Evolutionary conservation across 1,284 basidiomycete species (phyloP).

Genomic region (Earliella scabrosa): DNA sequence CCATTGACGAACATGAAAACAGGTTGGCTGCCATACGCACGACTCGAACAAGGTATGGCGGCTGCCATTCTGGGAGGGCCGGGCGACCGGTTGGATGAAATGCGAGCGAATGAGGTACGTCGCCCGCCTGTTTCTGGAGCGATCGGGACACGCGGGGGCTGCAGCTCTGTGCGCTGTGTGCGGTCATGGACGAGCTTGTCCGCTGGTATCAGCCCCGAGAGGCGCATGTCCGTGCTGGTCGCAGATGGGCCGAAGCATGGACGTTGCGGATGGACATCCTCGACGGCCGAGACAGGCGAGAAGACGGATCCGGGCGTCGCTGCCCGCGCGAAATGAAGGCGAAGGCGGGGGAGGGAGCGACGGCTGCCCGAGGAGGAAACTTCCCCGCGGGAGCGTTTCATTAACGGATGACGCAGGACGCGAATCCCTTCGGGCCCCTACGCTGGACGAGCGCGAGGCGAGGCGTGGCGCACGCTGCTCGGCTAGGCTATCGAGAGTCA

Average conservation of each 20-base stretch:
- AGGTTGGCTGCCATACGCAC: slow-evolving; percentile 11
- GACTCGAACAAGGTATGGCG: neutral
- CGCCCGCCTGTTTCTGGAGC: neutral
- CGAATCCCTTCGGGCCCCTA: neutral
- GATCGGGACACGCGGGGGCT: too few species aligned
- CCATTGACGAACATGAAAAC: slow-evolving; percentile 1
- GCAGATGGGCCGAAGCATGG: neutral
- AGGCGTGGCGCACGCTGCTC: neutral
- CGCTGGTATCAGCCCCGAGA: too few species aligned
- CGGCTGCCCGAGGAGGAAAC: neutral
- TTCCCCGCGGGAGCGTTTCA: neutral
- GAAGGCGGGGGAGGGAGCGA: neutral
- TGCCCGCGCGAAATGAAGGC: neutral
- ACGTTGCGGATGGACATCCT: slow-evolving; percentile 9
- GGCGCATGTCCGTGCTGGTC: neutral
- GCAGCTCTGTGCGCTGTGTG: too few species aligned
- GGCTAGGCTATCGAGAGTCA: slow-evolving; percentile 13
- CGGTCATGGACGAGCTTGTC: too few species aligned
- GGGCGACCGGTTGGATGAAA: neutral
- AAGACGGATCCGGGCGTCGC: slow-evolving; percentile 1
- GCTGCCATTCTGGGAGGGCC: neutral
- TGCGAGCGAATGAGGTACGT: neutral
- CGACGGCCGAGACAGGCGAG: neutral
- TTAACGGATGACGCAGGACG: neutral
- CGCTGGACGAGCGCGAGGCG: neutral